These are phyloP conservation scores for Harrya chromipes DNA, from an alignment of 768 basidiomycete genomes.

Conservation along the genomic window DNA sequence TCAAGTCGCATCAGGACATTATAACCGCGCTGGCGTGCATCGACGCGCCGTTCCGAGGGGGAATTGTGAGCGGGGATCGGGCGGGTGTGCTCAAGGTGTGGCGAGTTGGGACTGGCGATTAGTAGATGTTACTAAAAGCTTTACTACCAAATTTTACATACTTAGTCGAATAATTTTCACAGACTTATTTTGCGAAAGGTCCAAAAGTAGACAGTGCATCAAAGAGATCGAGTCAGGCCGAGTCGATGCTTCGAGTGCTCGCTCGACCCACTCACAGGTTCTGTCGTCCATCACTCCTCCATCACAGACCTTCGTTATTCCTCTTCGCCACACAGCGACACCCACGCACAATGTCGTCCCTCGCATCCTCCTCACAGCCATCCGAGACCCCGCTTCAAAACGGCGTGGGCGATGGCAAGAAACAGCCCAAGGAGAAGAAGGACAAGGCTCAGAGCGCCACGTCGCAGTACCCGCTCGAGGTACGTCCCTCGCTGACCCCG, in stretches of 20 bases:
- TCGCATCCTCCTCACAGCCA: conserved; percentile 54
- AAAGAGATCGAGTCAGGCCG: conserved; percentile 16
- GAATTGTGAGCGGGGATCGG: conserved; percentile 89
- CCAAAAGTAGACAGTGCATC: conserved; percentile 20
- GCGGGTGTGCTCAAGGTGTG: conserved; percentile 90
- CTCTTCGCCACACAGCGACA: conserved; percentile 4
- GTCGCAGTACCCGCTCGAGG: conserved; percentile 63
- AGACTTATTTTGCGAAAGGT: conserved; percentile 7
- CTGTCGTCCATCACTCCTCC: conserved; percentile 22
- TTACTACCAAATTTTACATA: not conserved
- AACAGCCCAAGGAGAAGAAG: conserved; percentile 47
- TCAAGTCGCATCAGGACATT: conserved; percentile 88
- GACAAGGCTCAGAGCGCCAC: conserved; percentile 28
- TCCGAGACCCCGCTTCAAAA: conserved; percentile 37
- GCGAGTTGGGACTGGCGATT: conserved; percentile 60
- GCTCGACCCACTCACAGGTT: conserved; percentile 29
- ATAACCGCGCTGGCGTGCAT: conserved; percentile 83
- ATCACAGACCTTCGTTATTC: conserved; percentile 4
- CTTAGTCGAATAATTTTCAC: conserved; percentile 2
- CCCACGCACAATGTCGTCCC: conserved; percentile 47
- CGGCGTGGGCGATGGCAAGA: conserved; percentile 34
- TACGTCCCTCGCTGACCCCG: conserved; percentile 20
- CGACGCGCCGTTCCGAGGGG: conserved; percentile 90
- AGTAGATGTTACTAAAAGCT: not conserved
- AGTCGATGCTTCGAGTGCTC: conserved; percentile 34